phyloP scores from a whole-genome alignment of 495 filamentous ascomycete species.

The Penicillium mononematosum region DNA sequence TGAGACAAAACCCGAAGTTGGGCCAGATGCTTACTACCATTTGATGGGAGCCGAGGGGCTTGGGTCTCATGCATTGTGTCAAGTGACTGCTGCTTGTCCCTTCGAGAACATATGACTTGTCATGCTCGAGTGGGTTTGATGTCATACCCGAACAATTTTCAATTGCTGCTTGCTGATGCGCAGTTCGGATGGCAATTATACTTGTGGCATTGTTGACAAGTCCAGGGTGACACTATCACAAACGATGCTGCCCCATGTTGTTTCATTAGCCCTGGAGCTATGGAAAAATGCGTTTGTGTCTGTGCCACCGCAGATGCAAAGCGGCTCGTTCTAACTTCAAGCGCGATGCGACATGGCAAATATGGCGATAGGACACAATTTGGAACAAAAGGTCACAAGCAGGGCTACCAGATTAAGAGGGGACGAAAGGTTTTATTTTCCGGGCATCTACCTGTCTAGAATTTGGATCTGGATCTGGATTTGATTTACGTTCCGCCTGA shows the following conservation, averaged over 20 bases:
- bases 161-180: not conserved
- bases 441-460: not conserved
- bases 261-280: not conserved
- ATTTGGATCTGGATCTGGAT: not conserved
- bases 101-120: conserved; percentile 9
- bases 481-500: not conserved
- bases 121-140: not conserved
- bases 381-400: not conserved
- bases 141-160: not conserved
- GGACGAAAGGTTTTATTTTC: not conserved
- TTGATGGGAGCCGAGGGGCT: not conserved
- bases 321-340: not conserved
- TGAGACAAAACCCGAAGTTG: not conserved
- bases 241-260: not conserved
- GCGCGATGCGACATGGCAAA: not conserved
- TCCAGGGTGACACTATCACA: not conserved
- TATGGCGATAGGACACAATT: not conserved
- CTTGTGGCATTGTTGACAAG: not conserved
- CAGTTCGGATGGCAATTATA: not conserved
- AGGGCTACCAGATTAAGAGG: not conserved
- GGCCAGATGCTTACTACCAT: not conserved
- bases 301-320: not conserved
- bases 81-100: conserved; percentile 3
- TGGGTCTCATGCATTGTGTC: conserved; percentile 2
- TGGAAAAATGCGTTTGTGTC: not conserved